Evolutionary conservation across 2,329 filamentous ascomycete species (phyloP), one percentile per base, ranked within the genome.

Genomic region (Apiospora malaysiana): DNA sequence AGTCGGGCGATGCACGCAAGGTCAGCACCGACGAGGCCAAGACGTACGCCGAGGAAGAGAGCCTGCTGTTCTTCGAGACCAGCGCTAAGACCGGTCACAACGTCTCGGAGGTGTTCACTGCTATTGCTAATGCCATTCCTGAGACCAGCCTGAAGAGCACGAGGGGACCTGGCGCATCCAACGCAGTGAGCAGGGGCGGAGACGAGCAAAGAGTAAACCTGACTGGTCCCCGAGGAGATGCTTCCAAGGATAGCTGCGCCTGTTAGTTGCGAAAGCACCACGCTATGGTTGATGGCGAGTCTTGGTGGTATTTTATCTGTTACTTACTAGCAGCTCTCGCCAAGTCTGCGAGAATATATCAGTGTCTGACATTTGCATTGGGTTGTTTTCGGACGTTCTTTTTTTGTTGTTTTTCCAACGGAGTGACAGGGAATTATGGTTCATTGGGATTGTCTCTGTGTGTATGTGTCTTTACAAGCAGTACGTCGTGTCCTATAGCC

Each of bases 111-210:
- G 96, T 99, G 43, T 99, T 99, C 80, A 98, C 95, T 65, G 96
- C 96, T 43, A 99, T 99, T 80, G 96, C 96, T 72, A 98, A 98
- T 80, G 94, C 95, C 51, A 99, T 99, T 78, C 96, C 96, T 1
- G 96, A 99, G 86, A 97, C 94, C 69, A 97, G 94, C 73, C 85
- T 98, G 81, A 98, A 98, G 89, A 95, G 92, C 68, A 89, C 93
- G 45, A 90, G 94, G 76, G 93, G 93, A n/a, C 85, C 88, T 23
- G 91, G 90, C 66, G 86, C 90, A 23, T 85, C 87, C 71, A 87
- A 85, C 74, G 84, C 87, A 70, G 85, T 88, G 78, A 88, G 89
- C 81, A 82, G 90, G 78, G 84, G 85, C 79, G 83, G 87, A 70
- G 87, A 93, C 80, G 89, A 95, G 83, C 86, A 93, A 77, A 89